Evolutionary conservation across 805 yeast species (phyloP).

Genomic region (Ogataea polymorpha): DNA sequence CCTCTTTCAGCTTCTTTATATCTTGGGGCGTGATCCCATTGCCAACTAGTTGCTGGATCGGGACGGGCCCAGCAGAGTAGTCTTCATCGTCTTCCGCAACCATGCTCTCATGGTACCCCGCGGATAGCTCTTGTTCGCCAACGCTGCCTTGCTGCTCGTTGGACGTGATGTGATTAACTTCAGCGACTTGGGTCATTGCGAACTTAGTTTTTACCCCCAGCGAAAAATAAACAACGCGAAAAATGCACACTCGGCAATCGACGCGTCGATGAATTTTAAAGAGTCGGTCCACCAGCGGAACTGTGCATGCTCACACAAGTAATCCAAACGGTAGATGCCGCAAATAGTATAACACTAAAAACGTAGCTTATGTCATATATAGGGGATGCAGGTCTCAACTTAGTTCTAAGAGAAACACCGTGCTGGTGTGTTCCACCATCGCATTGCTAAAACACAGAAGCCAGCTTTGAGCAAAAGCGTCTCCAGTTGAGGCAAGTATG

Average conservation of each 20-base stretch:
- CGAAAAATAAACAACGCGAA: conserved; percentile 22
- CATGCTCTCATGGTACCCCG: conserved; percentile 25
- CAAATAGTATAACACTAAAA: too few species aligned
- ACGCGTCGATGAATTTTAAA: conserved; percentile 9
- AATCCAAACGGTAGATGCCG: too few species aligned
- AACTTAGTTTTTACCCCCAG: conserved; percentile 8
- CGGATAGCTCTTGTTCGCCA: conserved; percentile 7
- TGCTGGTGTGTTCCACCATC: too few species aligned
- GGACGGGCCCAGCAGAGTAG: conserved; percentile 48
- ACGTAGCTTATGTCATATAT: too few species aligned
- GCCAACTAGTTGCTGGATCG: conserved; percentile 56
- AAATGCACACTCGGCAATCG: conserved; percentile 7
- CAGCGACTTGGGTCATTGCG: conserved; percentile 16
- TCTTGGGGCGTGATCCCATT: conserved; percentile 84
- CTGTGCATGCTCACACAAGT: too few species aligned
- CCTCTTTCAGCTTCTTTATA: conserved; percentile 72
- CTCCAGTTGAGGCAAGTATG: too few species aligned
- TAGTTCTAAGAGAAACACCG: too few species aligned
- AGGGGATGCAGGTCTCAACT: too few species aligned
- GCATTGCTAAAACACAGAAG: too few species aligned
- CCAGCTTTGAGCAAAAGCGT: too few species aligned
- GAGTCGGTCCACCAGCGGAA: too few species aligned
- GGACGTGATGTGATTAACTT: conserved; percentile 10
- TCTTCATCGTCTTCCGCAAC: conserved; percentile 37
- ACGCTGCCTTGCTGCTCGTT: conserved; percentile 12